Base-by-base conservation (phyloP, 805 yeast genomes). In the Candida dajiaensis region DNA sequence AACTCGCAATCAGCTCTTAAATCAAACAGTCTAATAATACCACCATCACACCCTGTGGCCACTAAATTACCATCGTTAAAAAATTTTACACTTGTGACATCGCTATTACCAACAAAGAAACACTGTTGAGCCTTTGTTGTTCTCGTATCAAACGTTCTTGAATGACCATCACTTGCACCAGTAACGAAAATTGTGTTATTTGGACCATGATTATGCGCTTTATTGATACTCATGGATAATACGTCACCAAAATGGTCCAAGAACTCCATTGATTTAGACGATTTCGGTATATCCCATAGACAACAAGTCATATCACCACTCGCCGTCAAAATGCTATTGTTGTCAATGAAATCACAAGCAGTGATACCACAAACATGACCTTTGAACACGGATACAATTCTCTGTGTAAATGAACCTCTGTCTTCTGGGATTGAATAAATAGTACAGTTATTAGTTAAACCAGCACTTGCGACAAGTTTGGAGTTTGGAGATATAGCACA, bases 341-440 rank as follows among this genome's bases (percentile, higher is more conserved):
- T 76, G 45, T 71, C 69, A n/a, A 83, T 47, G 58, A 89, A 90
- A 41, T 78, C 81, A 50, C 86, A 72, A 53, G 81, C 88, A 0
- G 92, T 80, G 6, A 90, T 77, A 60, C 89, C 90, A 40, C 94
- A 92, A 8, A 79, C 73, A 64, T 90, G 97, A 1, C 94, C 94
- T 59, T 85, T 83, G 60, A 86, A 76, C 3, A 80, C 71, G 6
- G 81, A 69, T 28, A 74, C 70, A 8, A 78, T 69, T 35, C 66
- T 63, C 48, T 69, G 74, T 47, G 69, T 72, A 23, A 69, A 61
- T 5, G 52, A 53, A 18, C 48, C 67, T 47, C 50, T 62, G 3
- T 67, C 61, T 1, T 43, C 41, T 11, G 46, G 57, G 21, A 76
- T 60, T 28, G 77, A 71, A 62, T 87, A 87, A 7, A 89, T 69